phyloP scores from a whole-genome alignment of 176 grass and related monocot species.

The Sorghum bicolor region Sorghum_bicolor_NCBIv3 NC_012873.2:51968001-51968500 shows the following conservation, averaged over 20 bases:
- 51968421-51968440: constrained; percentile 48
- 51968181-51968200: constrained; percentile 77
- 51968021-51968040: constrained; percentile 73
- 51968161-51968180: constrained; percentile 71
- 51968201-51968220: constrained; percentile 85
- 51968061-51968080: constrained; percentile 68
- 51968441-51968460: constrained; percentile 61
- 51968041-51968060: constrained; percentile 68
- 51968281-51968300: constrained; percentile 89
- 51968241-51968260: constrained; percentile 68
- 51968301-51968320: constrained; percentile 94
- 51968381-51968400: constrained; percentile 85
- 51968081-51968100: constrained; percentile 62
- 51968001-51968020: no score
- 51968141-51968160: constrained; percentile 96
- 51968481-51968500: constrained; percentile 81
- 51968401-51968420: constrained; percentile 76
- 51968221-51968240: constrained; percentile 77
- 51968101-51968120: constrained; percentile 55
- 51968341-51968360: constrained; percentile 29
- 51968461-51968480: constrained; percentile 75
- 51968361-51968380: constrained; percentile 85
- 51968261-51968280: constrained; percentile 86
- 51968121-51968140: constrained; percentile 79
- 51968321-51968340: constrained; percentile 38